These are phyloP conservation scores for Aspergillus sclerotiicarbonarius DNA, from an alignment of 495 filamentous ascomycete genomes.

Conservation along the genomic window DNA sequence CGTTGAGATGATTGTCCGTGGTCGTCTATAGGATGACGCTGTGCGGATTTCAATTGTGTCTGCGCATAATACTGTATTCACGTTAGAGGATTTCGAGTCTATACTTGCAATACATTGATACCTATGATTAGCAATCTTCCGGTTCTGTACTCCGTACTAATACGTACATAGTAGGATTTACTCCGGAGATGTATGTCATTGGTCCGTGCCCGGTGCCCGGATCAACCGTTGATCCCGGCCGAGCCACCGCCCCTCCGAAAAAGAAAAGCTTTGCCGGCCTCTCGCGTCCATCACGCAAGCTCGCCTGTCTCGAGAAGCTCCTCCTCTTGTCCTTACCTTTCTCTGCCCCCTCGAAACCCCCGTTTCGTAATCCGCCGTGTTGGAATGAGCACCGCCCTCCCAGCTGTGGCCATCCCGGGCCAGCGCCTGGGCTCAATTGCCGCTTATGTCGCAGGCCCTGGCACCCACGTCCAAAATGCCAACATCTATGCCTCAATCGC, in stretches of 20 bases:
- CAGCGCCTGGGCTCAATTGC: conserved; percentile 68
- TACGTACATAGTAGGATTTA: neutral
- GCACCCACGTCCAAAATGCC: conserved; percentile 73
- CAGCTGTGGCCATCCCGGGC: conserved; percentile 58
- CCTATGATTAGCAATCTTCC: conserved; percentile 16
- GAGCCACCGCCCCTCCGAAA: conserved; percentile 2
- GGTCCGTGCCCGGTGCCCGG: neutral
- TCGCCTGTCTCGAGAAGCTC: neutral
- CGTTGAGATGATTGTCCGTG: conserved; percentile 1
- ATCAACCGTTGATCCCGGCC: conserved; percentile 6
- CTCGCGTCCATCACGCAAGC: neutral
- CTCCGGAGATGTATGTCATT: neutral
- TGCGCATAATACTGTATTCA: conserved; percentile 36
- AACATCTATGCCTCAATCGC: conserved; percentile 73
- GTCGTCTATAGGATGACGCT: conserved; percentile 16
- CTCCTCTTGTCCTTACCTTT: neutral
- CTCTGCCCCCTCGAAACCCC: neutral
- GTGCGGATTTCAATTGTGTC: conserved; percentile 22
- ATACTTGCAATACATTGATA: conserved; percentile 30
- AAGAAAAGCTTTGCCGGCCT: conserved; percentile 7
- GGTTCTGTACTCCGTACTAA: neutral
- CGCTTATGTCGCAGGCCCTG: conserved; percentile 67
- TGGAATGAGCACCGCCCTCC: conserved; percentile 33
- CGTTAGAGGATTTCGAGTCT: conserved; percentile 30
- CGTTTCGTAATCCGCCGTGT: neutral